Evolutionary conservation across 306 rosid species (phyloP), one percentile per base, ranked within the genome.

Genomic region (Arachis hypogaea): DNA sequence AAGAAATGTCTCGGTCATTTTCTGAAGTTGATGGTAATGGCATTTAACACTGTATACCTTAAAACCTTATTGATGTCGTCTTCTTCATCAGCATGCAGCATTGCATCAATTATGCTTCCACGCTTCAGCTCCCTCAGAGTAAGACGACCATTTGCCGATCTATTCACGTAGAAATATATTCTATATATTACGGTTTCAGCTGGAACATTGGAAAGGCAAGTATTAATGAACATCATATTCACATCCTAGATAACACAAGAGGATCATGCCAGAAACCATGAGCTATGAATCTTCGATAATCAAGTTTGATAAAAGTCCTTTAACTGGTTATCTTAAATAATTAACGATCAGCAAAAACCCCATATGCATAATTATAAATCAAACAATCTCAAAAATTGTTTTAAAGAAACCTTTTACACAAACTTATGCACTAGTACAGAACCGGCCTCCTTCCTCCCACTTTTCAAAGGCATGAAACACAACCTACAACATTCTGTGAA

Each of bases 81-180:
- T 82, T 95, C 99, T 84, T 92, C 99, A 46, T 95, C 99, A 4
- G 97, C 98, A 85, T 95, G 99, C 82, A 84, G 99, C 98, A 95
- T 92, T 70, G 97, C 99, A 83, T 95, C 99, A 86, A 95, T 88
- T 68, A 92, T 71, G 77, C 92, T 95, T 66, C 98, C 97, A 78
- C 93, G 96, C 84, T 90, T 95, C 69, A 95, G 87, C 88, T 95
- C 99, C 88, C 96, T 86, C 74, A 95, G 88, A 72, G 96, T 89
- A 78, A 95, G 96, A 73, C 81, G 88, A 40, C 99, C 96, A 65
- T 87, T 90, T 63, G 96, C 97, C 44, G 96, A 82, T 87, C 98
- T 88, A 90, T 92, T 95, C 77, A 95, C 77, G 83, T 90, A 95
- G 93, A 90, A 95, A 86, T 86, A 95, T 90, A 95, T 95, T 86